These are phyloP conservation scores for Botrytis pseudocinerea DNA, from an alignment of 2,329 filamentous ascomycete genomes.

Conservation along the genomic window DNA sequence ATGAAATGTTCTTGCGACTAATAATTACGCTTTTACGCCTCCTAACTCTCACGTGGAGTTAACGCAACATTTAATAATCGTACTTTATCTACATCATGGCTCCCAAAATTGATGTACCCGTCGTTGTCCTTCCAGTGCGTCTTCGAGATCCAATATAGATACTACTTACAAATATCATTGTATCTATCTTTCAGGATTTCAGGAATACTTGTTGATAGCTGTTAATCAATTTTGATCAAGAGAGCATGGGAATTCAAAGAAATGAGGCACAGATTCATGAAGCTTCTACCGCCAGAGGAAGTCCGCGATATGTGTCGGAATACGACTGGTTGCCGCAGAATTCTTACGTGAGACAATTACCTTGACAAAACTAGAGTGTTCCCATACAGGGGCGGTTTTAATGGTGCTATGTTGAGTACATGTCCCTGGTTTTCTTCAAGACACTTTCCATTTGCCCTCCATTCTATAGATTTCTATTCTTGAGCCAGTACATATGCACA, in stretches of 20 bases:
- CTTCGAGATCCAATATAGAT: slow-evolving; percentile 1
- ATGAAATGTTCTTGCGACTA: neutral
- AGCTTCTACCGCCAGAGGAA: too few species aligned
- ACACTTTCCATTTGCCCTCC: too few species aligned
- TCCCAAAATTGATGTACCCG: neutral
- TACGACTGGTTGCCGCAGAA: too few species aligned
- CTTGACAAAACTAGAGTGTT: too few species aligned
- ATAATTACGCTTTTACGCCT: neutral
- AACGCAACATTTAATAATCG: neutral
- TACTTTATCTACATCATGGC: neutral
- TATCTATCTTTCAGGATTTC: neutral
- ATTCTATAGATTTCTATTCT: too few species aligned
- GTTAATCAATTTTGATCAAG: neutral
- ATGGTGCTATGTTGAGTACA: too few species aligned
- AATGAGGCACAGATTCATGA: too few species aligned
- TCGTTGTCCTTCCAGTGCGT: neutral
- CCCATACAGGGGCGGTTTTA: too few species aligned
- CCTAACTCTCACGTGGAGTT: neutral
- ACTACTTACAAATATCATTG: neutral
- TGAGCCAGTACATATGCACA: neutral
- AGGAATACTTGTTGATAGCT: neutral
- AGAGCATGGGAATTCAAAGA: neutral
- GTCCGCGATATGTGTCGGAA: too few species aligned
- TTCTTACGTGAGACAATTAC: too few species aligned
- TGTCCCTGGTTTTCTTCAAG: too few species aligned